phyloP scores from a whole-genome alignment of 176 grass and related monocot species.

The Musa acuminata region DNA sequence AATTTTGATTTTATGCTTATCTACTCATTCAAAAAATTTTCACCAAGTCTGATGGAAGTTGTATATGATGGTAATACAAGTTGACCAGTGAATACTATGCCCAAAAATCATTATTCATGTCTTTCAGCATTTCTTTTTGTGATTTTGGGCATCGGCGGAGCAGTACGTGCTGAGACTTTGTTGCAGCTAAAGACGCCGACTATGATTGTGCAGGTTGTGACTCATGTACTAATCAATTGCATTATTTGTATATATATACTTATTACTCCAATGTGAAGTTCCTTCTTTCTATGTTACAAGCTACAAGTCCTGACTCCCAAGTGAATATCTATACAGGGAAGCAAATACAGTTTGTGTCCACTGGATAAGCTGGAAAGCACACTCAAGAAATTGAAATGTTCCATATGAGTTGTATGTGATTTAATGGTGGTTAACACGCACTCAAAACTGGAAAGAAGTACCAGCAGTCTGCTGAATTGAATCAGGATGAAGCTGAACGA shows the following conservation, averaged over 20 bases:
- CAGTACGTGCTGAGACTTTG: constrained; percentile 44
- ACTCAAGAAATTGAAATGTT: constrained; percentile 52
- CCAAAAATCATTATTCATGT: constrained; percentile 1
- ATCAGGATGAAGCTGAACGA: constrained; percentile 48
- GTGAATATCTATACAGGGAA: constrained; percentile 34
- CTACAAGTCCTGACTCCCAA: background rate
- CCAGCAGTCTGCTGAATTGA: constrained; percentile 37
- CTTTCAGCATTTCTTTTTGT: constrained; percentile 19
- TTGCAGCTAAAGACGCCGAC: constrained; percentile 54
- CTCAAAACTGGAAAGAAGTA: constrained; percentile 61
- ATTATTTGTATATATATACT: background rate
- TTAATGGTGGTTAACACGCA: constrained; percentile 51
- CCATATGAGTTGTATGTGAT: constrained; percentile 47
- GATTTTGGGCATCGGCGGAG: constrained; percentile 33
- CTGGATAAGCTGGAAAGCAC: constrained; percentile 48
- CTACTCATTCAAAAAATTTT: no score
- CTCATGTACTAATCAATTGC: no score
- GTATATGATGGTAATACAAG: no score
- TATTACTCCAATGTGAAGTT: background rate
- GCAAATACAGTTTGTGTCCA: constrained; percentile 64
- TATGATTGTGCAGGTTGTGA: constrained; percentile 63
- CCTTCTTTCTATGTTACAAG: background rate
- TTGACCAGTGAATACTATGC: no score
- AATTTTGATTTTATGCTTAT: no score
- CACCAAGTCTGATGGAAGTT: no score